Conservation (phyloP, 2,329 filamentous ascomycete genomes). For the Didymellaceae sp. region DNA sequence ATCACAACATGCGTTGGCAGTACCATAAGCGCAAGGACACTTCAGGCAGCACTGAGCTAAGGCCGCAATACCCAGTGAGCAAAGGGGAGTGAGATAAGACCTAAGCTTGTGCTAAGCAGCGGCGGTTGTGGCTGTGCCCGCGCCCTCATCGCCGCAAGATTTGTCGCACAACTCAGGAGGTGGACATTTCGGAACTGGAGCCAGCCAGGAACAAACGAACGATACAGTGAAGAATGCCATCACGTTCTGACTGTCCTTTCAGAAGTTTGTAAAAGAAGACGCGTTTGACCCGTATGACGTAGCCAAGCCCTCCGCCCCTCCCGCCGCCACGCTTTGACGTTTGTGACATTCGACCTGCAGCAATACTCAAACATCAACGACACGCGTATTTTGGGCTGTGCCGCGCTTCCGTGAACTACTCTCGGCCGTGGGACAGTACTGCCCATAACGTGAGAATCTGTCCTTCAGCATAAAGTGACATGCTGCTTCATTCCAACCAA, state of each 20-base stretch:
- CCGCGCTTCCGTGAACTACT: slow-evolving; percentile 18
- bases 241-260: too few species aligned
- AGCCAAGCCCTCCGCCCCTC: slow-evolving; percentile 17
- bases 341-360: slow-evolving; percentile 26
- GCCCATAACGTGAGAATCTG: slow-evolving; percentile 7
- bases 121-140: slow-evolving; percentile 33
- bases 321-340: slow-evolving; percentile 29
- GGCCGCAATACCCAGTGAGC: slow-evolving; percentile 11
- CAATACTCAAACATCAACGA: slow-evolving; percentile 29
- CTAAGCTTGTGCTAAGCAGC: slow-evolving; percentile 9
- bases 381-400: slow-evolving; percentile 44
- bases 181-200: too few species aligned
- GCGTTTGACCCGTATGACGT: slow-evolving; percentile 9
- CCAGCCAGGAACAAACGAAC: too few species aligned
- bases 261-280: not conserved
- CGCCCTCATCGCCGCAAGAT: not conserved
- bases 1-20: not conserved
- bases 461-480: slow-evolving; percentile 21
- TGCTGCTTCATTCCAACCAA: slow-evolving; percentile 28
- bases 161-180: not conserved
- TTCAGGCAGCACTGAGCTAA: slow-evolving; percentile 21
- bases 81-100: slow-evolving; percentile 17
- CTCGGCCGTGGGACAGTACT: slow-evolving; percentile 9
- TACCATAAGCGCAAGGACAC: slow-evolving; percentile 11
- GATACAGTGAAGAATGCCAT: too few species aligned